Base-by-base conservation (phyloP, 352 stramenopile genomes). In the Phytophthora macrochlamydospora region DNA sequence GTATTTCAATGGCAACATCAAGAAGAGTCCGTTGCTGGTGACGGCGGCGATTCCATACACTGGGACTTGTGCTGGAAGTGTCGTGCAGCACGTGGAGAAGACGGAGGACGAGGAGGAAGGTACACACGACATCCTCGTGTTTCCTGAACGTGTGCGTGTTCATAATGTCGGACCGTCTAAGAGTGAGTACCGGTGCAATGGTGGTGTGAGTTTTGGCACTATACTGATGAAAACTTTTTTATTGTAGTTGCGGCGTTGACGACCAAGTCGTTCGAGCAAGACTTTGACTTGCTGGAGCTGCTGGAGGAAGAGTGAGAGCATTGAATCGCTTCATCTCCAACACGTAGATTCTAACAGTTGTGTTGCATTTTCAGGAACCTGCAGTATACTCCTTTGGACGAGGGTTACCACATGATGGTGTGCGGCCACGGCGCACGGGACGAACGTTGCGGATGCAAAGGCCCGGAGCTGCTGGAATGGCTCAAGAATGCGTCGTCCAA, bases 371-470 rank as follows among this genome's bases (percentile, higher is more conserved):
- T 38, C 49, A 89, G 80, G 8, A 76, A 85, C 3, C 45, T 90
- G 40, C 54, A 48, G 51, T 78, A 82, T 45, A 73, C 69, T 33
- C 54, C 52, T 2, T 58, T 90, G 56, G 76, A 77, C 8, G 18
- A 69, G 8, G 78, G 60, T 29, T 71, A 81, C 52, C 81, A 93
- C 69, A 79, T 91, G 68, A 75, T 93, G 56, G 83, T 87, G 29
- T 93, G 85, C 50, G 81, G 83, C 2, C 85, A 93, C 43, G 78
- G 73, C 52, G 66, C 83, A 31, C 52, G 71, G 56, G 85, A 94
- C 42, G 81, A 89, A 42, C 83, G 85, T 11, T 94, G 85, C 31
- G 85, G 79, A 1, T 94, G 85, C 62, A 85, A 81, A 50, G 85
- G 85, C 6, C 85, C 85, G 2, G 79, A 91, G 58, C 43, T 94